A percentile compares a stretch with the other conserved stretches of the same genome.
Conservation (phyloP, 2,329 filamentous ascomycete genomes). For the Fusarium chuoi region DNA sequence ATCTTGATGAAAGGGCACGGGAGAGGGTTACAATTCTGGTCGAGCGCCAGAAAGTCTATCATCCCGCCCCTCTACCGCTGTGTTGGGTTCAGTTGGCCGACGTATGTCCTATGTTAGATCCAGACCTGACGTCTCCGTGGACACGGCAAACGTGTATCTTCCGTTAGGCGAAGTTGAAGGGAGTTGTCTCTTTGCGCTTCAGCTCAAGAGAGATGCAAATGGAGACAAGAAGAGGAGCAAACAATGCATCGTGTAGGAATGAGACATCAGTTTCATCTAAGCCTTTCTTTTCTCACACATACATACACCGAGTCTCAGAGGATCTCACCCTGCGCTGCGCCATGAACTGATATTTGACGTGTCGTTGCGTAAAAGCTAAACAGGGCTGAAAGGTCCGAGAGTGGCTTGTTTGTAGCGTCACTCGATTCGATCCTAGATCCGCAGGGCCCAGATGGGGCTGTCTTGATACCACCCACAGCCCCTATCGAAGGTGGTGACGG, state of each 20-base stretch:
- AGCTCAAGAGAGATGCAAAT: background rate
- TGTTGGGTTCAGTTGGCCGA: constrained; percentile 6
- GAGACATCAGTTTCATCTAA: background rate
- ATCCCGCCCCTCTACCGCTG: background rate
- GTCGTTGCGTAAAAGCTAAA: constrained; percentile 15
- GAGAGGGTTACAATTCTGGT: background rate
- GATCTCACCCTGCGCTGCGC: background rate
- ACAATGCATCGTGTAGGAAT: background rate
- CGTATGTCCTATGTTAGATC: background rate
- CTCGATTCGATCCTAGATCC: constrained; percentile 20
- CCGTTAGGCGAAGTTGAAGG: background rate
- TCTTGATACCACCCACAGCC: constrained; percentile 1
- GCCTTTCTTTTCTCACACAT: background rate
- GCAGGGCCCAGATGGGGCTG: constrained; percentile 17
- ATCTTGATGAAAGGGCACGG: background rate
- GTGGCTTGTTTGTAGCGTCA: constrained; percentile 15
- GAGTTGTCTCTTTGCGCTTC: constrained; percentile 19
- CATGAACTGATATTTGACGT: constrained; percentile 27
- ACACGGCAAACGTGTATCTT: background rate
- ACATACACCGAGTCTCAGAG: background rate
- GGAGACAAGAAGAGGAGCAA: background rate
- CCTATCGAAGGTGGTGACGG: background rate
- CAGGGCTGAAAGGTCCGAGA: constrained; percentile 20
- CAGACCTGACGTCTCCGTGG: background rate
- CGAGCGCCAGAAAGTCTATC: background rate